Evolutionary conservation across 78 protist genomes (phyloP), one percentile per base, ranked within the genome.

Genomic region (Chrysochromulina tobinii): DNA sequence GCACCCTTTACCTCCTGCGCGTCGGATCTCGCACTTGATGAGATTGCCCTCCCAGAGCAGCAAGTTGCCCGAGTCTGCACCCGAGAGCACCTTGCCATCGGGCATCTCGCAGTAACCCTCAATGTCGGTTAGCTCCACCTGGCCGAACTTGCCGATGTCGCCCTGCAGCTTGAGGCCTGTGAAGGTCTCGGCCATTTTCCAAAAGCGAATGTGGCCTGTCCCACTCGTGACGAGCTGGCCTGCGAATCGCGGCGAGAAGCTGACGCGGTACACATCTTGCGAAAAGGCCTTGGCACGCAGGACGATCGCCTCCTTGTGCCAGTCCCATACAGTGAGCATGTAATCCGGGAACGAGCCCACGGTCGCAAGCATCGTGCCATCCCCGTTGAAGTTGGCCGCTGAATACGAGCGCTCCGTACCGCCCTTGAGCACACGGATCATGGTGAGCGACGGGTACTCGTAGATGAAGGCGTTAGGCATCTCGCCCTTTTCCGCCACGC

Each of bases 131-230:
- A 97, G 93, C 85, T 97, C 97, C 50, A 94, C 79, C 50, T 23
- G 89, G n/a, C 98, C 98, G 27, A 97, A 97, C 93, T 96, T 96
- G 17, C 98, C 98, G 61, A 95, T 90, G 3, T 61, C 91, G 8
- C 98, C 92, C 50, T 77, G 94, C 68, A 93, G 92, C 89, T 93
- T 92, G 81, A 95, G 96, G 0, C 98, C 98, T 0, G 98, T 97
- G 92, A 97, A 97, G 18, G 98, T 97, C 20, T n/a, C 0, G 12
- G 97, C 97, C 97, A 96, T 96, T 75, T 92, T 73, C 98, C 98
- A 96, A 69, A 96, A 97, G 21, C 91, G 91, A 64, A 96, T 95
- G 91, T 96, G 97, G 15, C 97, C 97, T 7, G 61, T 69, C 0
- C 98, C 98, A 6, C 92, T 53, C 7, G 98, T 96, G 73, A 77